Conservation (phyloP, 345 rosid genomes). For the Rhizophora apiculata region DNA sequence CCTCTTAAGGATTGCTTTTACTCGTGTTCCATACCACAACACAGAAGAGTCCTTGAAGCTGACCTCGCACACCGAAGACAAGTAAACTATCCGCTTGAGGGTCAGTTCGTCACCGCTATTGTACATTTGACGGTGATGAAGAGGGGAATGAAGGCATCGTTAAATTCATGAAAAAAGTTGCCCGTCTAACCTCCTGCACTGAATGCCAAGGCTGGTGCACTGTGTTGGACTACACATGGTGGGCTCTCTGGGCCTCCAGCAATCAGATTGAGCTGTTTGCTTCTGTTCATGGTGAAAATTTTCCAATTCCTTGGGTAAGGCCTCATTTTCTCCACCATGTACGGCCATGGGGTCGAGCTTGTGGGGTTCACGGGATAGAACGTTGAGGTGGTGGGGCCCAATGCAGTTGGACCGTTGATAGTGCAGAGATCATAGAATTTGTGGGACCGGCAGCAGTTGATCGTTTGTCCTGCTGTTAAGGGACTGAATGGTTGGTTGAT, state of each 20-base stretch:
- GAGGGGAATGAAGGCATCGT: slow-evolving; percentile 61
- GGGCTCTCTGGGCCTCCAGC: slow-evolving; percentile 25
- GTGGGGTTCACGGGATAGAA: slow-evolving; percentile 27
- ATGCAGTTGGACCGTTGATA: slow-evolving; percentile 37
- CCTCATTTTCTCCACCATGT: slow-evolving; percentile 29
- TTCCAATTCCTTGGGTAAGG: slow-evolving; percentile 65
- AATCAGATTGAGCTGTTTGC: slow-evolving; percentile 41
- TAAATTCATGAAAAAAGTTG: slow-evolving; percentile 61
- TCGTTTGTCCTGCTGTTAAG: slow-evolving; percentile 1
- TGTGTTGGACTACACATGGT: slow-evolving; percentile 32
- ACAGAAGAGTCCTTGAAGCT: slow-evolving; percentile 83
- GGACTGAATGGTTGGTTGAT: neutral
- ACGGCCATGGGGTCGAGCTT: slow-evolving; percentile 5
- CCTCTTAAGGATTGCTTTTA: slow-evolving; percentile 64
- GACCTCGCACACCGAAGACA: slow-evolving; percentile 73
- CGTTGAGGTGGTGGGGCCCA: slow-evolving; percentile 37
- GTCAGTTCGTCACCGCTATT: no score
- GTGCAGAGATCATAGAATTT: slow-evolving; percentile 44
- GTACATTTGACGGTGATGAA: slow-evolving; percentile 40
- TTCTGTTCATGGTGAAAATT: slow-evolving; percentile 20
- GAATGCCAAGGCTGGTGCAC: slow-evolving; percentile 51
- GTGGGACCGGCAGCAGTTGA: slow-evolving; percentile 51
- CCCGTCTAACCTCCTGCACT: slow-evolving; percentile 68
- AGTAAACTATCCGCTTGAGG: slow-evolving; percentile 65
- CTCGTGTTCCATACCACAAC: slow-evolving; percentile 71